Evolutionary conservation across 2,329 filamentous ascomycete species (phyloP), one percentile per base, ranked within the genome.

Genomic region (Parastagonospora nodorum): DNA sequence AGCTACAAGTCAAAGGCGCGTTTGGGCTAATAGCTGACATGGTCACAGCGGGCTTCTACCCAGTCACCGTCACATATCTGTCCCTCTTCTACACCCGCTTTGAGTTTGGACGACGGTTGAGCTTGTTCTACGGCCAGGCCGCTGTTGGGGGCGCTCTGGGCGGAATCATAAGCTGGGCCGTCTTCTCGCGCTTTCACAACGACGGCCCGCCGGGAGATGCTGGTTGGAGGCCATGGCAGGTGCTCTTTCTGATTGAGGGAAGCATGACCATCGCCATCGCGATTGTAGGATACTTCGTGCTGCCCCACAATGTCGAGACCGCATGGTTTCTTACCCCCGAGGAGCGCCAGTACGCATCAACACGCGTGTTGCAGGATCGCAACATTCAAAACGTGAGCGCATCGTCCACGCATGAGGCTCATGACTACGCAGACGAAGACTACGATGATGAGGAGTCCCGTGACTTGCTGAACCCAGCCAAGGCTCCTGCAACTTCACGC

Each of bases 21-120:
- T 8, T 28, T 10, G 24, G 15, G 12, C 12, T 6, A 7, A 4
- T 36, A 61, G 19, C 55, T 71, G 36, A 57, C 50, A 35, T 53
- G 0, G 39, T 35, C 58, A 51, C 51, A 73, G 80, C 82, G 42
- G 83, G 82, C 2, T 84, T 86, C 61, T 85, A 85, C 56, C 81
- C 83, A 3, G 82, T 82, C 1, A 80, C 80, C 2, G 81, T 84
- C 12, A 77, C 78, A n/a, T 85, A 85, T 56, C 75, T 85, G 27
- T 81, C 80, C 14, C 72, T 82, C 44, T 85, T 84, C 64, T 85
- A 85, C 59, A 82, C 80, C 4, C 77, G 80, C 38, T 84, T 78
- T 66, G 82, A 84, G 55, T 83, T 85, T 51, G 82, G 77, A 4
- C 74, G 76, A 12, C 75, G 82, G 1, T 66, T 85, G 14, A 81